Base-by-base conservation (phyloP, 1,284 basidiomycete genomes). In the Sporisorium scitamineum region DNA sequence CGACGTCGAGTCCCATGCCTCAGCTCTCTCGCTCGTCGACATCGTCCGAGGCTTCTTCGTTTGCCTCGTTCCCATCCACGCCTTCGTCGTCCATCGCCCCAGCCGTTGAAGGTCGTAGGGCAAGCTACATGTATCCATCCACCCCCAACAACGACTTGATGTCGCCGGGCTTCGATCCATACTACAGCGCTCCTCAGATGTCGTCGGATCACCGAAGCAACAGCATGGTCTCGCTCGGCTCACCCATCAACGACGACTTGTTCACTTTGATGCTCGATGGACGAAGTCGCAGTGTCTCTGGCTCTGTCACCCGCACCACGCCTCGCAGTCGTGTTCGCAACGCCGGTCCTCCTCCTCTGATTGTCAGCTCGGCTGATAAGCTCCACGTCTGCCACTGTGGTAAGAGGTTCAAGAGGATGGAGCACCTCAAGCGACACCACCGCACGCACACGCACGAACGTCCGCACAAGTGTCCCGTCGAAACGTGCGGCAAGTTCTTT, bases 401-500 rank as follows among this genome's bases (percentile, higher is more conserved):
- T 22, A 82, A 84, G 70, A 75, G 84, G 27, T 85, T 85, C 74
- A 84, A 82, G 70, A 70, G 84, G 27, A 76, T 84, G 71, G 84
- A 85, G 65, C 84, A 85, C 37, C 78, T 85, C 54, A 84, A 84
- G 72, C 79, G 84, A n/a, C 84, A 85, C 78, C 79, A 76, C 53
- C 82, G 82, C 47, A 82, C 81, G 7, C 84, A 85, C 60, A 85
- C 84, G 0, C 80, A 84, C 54, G 84, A 85, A 54, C 78, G 80
- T 20, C 83, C 84, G 5, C 80, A 80, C 73, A 68, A 71, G 58
- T 85, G 84, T 59, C 79, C 83, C n/a, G 71, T 80, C 24, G 77
- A 79, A 34, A 75, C 79, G n/a, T 85, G 84, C 57, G 73, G 78
- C 44, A 84, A 84, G 66, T 77, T 67, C 61, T 85, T 85, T 50